Percentiles rank a stretch among this genome's conserved stretches.
Evolutionary conservation across 73 alveolate species (phyloP).

Genomic region (Tetrahymena borealis): DNA sequence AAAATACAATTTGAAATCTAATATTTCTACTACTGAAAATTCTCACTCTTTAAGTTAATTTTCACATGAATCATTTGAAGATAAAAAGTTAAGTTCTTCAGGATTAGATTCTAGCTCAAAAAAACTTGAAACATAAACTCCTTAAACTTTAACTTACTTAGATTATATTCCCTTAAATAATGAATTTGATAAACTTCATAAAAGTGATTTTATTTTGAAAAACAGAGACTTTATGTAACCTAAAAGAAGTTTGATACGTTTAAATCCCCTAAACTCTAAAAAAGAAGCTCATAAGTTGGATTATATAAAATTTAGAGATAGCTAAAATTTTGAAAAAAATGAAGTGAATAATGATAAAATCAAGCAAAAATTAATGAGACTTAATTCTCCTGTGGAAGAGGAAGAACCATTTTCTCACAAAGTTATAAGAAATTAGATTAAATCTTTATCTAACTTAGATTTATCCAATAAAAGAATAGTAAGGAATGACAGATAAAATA

Average conservation of each 20-base stretch:
- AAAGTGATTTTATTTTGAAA: too few relatives aligned
- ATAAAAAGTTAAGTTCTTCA: background rate
- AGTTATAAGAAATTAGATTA: too few relatives aligned
- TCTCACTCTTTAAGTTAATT: background rate
- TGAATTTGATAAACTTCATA: too few relatives aligned
- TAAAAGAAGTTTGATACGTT: too few relatives aligned
- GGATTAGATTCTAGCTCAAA: background rate
- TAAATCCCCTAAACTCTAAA: background rate
- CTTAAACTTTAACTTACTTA: background rate
- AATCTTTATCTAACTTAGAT: too few relatives aligned
- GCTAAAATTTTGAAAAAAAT: background rate
- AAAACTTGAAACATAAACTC: background rate
- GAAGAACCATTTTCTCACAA: background rate
- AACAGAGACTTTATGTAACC: too few relatives aligned
- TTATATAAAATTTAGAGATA: background rate
- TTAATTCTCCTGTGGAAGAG: background rate
- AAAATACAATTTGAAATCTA: too few relatives aligned
- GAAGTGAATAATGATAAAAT: background rate
- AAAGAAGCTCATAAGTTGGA: background rate
- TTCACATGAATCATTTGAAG: background rate
- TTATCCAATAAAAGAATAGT: too few relatives aligned
- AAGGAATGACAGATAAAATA: too few relatives aligned
- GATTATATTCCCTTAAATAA: too few relatives aligned
- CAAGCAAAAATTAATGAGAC: background rate
- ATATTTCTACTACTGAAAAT: too few relatives aligned